Conservation (phyloP, 2,329 filamentous ascomycete genomes). For the Biscogniauxia sp. region DNA sequence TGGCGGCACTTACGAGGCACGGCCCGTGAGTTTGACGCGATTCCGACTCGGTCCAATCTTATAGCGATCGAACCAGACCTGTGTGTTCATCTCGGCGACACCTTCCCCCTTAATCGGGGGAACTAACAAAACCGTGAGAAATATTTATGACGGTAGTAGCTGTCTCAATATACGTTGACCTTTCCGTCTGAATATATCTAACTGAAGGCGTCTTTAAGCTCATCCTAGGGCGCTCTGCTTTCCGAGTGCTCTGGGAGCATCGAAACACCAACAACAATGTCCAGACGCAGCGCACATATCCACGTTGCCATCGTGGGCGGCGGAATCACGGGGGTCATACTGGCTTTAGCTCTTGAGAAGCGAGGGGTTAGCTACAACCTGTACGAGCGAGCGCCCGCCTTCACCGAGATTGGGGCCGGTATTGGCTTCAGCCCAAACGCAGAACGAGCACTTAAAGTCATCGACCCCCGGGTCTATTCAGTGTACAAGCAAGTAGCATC, state of each 20-base stretch:
- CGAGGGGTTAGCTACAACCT: constrained; percentile 42
- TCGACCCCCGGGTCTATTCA: constrained; percentile 34
- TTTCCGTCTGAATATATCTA: neutral
- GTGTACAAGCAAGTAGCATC: constrained; percentile 37
- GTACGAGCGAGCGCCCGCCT: constrained; percentile 44
- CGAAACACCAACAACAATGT: constrained; percentile 4
- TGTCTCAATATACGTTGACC: neutral
- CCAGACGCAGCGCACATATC: constrained; percentile 11
- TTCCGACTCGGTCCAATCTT: neutral
- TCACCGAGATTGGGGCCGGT: constrained; percentile 49
- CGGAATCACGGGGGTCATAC: constrained; percentile 49
- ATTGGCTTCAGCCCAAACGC: constrained; percentile 53
- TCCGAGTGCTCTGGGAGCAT: neutral
- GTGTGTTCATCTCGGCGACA: too few species aligned
- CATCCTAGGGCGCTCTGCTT: neutral
- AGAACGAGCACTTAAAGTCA: constrained; percentile 41
- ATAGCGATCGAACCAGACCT: neutral
- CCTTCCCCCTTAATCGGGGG: too few species aligned
- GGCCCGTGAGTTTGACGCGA: neutral
- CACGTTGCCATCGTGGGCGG: constrained; percentile 49
- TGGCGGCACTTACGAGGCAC: neutral
- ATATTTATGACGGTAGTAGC: neutral
- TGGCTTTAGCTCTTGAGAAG: constrained; percentile 45
- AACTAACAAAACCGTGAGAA: too few species aligned
- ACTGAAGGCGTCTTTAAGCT: neutral